Conservation (phyloP, 2,329 filamentous ascomycete species). For the Akanthomyces muscarius region DNA sequence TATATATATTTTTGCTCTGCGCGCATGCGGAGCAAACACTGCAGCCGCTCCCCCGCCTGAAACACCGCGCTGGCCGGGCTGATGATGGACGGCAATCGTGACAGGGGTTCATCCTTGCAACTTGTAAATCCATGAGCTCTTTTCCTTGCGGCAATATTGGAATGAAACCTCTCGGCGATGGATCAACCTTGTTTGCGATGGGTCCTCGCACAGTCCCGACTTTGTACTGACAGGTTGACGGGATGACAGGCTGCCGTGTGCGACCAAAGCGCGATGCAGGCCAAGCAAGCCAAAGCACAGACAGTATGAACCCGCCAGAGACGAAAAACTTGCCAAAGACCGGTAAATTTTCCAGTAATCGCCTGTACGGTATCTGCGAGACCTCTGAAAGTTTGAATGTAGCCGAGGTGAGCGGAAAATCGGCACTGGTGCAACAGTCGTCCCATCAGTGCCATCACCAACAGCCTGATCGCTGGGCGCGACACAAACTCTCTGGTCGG, state of each 20-base stretch:
- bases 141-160: background rate
- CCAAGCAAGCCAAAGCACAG: background rate
- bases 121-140: background rate
- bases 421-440: background rate
- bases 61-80: background rate
- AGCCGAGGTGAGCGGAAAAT: background rate
- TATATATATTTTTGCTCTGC: background rate
- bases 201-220: background rate
- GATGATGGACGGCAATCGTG: background rate
- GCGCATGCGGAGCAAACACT: background rate
- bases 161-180: background rate
- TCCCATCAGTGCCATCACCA: background rate
- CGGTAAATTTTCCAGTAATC: background rate
- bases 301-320: background rate
- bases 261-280: background rate
- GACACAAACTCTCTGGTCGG: background rate
- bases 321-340: background rate
- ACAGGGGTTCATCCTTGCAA: background rate
- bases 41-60: constrained; percentile 10
- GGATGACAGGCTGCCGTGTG: background rate
- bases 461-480: background rate
- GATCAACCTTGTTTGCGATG: background rate
- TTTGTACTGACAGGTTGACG: background rate
- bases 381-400: background rate
- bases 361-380: background rate